Conservation (phyloP, 1,284 basidiomycete genomes). For the Trametes polyzona region DNA sequence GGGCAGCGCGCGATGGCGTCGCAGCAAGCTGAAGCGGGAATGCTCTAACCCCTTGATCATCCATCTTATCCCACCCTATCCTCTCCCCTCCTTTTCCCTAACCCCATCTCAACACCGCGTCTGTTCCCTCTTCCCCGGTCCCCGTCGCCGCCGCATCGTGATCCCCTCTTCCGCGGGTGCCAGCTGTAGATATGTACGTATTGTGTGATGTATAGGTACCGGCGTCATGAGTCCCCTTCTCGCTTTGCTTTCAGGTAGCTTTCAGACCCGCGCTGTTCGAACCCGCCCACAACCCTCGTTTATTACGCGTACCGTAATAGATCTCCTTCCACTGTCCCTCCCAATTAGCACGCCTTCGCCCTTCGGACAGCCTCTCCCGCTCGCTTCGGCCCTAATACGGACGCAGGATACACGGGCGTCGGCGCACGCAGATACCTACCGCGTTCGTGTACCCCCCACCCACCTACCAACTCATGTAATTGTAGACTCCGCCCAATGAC, state of each 20-base stretch:
- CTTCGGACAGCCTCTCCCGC: neutral
- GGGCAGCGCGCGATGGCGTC: neutral
- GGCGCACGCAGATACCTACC: conserved; percentile 1
- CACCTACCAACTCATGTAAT: conserved; percentile 2
- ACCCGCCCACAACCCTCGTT: neutral
- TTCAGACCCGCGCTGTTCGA: neutral
- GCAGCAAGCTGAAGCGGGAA: neutral
- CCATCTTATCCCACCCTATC: neutral
- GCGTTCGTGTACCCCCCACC: conserved; percentile 2
- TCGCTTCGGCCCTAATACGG: conserved; percentile 1
- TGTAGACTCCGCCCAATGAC: conserved; percentile 1
- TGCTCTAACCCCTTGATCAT: too few species aligned
- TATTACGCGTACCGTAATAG: conserved; percentile 7
- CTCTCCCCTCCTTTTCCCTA: neutral
- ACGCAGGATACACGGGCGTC: conserved; percentile 3
- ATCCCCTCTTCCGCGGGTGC: neutral
- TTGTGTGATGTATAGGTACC: conserved; percentile 11
- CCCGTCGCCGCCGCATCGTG: neutral
- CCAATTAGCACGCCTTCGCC: conserved; percentile 1
- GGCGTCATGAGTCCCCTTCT: neutral
- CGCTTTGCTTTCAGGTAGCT: conserved; percentile 14
- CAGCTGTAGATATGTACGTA: conserved; percentile 17
- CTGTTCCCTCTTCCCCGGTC: neutral
- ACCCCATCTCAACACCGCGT: neutral
- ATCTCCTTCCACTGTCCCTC: neutral